Percentiles rank a stretch among this genome's conserved stretches.
phyloP scores from a whole-genome alignment of 225 moss, liverwort and hornwort genomes.

The Sphagnum tenellum region DNA sequence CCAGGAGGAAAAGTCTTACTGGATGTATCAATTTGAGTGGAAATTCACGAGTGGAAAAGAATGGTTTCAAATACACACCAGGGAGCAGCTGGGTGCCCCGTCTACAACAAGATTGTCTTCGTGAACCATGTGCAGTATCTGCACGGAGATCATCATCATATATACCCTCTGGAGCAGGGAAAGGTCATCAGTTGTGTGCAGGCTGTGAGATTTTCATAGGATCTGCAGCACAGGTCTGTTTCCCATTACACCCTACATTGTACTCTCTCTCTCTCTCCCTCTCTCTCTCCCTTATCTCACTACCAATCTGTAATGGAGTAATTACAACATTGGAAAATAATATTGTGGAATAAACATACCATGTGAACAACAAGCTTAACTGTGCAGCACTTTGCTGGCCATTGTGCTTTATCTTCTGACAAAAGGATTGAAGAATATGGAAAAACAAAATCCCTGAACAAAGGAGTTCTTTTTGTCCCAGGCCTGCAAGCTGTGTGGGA shows the following conservation, averaged over 20 bases:
- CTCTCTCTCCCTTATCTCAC: too few relatives aligned
- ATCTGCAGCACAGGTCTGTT: slow-evolving; percentile 39
- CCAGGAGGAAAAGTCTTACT: slow-evolving; percentile 10
- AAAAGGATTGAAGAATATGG: too few relatives aligned
- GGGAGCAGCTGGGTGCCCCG: slow-evolving; percentile 9
- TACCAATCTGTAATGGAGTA: too few relatives aligned
- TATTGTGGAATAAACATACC: too few relatives aligned
- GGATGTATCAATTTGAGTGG: slow-evolving; percentile 13
- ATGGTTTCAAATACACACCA: slow-evolving; percentile 8
- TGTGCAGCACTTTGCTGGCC: too few relatives aligned
- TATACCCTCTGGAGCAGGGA: slow-evolving; percentile 22
- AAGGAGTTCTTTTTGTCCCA: background rate
- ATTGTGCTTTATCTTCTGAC: too few relatives aligned
- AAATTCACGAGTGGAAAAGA: slow-evolving; percentile 13
- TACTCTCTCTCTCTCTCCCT: too few relatives aligned
- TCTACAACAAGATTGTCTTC: slow-evolving; percentile 15
- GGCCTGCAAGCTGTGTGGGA: slow-evolving; percentile 31
- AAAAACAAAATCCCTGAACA: too few relatives aligned
- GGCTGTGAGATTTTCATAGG: slow-evolving; percentile 33
- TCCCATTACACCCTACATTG: too few relatives aligned
- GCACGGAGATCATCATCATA: slow-evolving; percentile 2
- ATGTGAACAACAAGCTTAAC: too few relatives aligned
- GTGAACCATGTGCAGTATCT: slow-evolving; percentile 14
- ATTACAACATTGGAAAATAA: too few relatives aligned
- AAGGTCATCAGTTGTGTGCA: slow-evolving; percentile 40